A percentile compares a stretch with the other conserved stretches of the same genome.
Evolutionary conservation across 2,329 filamentous ascomycete genomes (phyloP).

Genomic region (Sphaceloma murrayae): DNA sequence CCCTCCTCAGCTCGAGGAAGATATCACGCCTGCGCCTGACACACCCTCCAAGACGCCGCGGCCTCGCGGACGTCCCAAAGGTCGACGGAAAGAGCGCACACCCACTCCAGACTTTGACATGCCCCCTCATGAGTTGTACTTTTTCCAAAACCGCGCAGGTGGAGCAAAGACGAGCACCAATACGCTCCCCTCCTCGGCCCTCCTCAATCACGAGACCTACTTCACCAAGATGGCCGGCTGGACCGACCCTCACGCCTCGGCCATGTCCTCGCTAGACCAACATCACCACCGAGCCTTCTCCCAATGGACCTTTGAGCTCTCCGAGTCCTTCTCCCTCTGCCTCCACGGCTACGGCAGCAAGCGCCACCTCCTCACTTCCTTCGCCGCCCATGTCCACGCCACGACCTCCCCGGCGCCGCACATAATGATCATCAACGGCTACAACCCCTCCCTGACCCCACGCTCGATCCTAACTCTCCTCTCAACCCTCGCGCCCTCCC

Average conservation of each 20-base stretch:
- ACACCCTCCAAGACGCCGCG: constrained; percentile 38
- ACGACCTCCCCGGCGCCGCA: constrained; percentile 37
- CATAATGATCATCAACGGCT: constrained; percentile 82
- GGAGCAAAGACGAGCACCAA: constrained; percentile 78
- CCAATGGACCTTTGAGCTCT: constrained; percentile 87
- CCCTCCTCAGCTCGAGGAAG: constrained; percentile 25
- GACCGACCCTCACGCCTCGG: constrained; percentile 58
- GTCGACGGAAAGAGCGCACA: constrained; percentile 49
- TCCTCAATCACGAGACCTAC: constrained; percentile 88
- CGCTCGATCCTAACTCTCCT: constrained; percentile 63
- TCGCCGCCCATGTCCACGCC: constrained; percentile 60
- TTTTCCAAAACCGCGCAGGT: constrained; percentile 80
- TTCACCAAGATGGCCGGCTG: constrained; percentile 59
- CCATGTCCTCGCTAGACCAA: constrained; percentile 61
- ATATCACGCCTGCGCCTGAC: constrained; percentile 33
- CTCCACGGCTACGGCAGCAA: constrained; percentile 93
- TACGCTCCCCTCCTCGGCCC: constrained; percentile 60
- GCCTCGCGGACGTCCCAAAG: constrained; percentile 44
- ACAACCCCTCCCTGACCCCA: constrained; percentile 55
- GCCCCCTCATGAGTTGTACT: constrained; percentile 83
- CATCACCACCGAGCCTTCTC: constrained; percentile 74
- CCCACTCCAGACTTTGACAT: constrained; percentile 74
- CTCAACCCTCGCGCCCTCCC: constrained; percentile 44
- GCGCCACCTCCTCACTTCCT: constrained; percentile 59
- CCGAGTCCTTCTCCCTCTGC: constrained; percentile 78